A percentile compares a stretch with the other conserved stretches of the same genome.
phyloP scores from a whole-genome alignment of 2,329 filamentous ascomycete species.

The Fusarium albidum region DNA sequence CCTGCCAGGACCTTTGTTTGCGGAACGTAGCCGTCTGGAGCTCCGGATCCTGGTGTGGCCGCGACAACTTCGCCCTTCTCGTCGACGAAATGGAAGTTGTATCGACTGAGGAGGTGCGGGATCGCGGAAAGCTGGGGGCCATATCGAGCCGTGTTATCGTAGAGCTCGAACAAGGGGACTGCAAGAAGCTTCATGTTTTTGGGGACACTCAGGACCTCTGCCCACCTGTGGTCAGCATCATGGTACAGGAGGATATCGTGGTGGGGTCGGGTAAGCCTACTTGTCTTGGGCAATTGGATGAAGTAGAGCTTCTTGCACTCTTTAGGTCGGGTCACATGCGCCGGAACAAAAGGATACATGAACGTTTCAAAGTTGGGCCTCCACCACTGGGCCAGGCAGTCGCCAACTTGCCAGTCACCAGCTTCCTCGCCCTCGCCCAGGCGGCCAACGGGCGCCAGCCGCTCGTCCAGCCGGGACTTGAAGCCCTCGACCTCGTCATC shows the following conservation, averaged over 20 bases:
- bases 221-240: constrained; percentile 6
- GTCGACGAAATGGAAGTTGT: constrained; percentile 98
- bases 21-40: constrained; percentile 65
- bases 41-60: constrained; percentile 76
- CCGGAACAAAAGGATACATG: constrained; percentile 98
- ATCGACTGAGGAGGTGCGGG: constrained; percentile 90
- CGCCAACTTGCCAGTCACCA: constrained; percentile 88
- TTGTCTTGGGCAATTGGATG: constrained; percentile 90
- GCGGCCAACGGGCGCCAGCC: constrained; percentile 89
- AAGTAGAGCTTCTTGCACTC: constrained; percentile 99
- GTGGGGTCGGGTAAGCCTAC: constrained; percentile 55
- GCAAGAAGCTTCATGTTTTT: constrained; percentile 99
- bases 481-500: constrained; percentile 96
- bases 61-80: constrained; percentile 90
- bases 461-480: constrained; percentile 90
- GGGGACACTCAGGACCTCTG: constrained; percentile 93
- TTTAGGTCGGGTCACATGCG: constrained; percentile 95
- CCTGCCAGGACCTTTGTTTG: constrained; percentile 72
- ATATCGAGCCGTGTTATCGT: constrained; percentile 95
- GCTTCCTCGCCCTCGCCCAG: constrained; percentile 87
- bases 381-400: constrained; percentile 98
- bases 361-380: constrained; percentile 99
- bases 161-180: constrained; percentile 95
- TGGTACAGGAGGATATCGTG: neutral
- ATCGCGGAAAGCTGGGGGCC: constrained; percentile 96